Percentiles rank a stretch among this genome's conserved stretches.
phyloP scores from a whole-genome alignment of 257 asterid genomes.

The Solanum boliviense region DNA sequence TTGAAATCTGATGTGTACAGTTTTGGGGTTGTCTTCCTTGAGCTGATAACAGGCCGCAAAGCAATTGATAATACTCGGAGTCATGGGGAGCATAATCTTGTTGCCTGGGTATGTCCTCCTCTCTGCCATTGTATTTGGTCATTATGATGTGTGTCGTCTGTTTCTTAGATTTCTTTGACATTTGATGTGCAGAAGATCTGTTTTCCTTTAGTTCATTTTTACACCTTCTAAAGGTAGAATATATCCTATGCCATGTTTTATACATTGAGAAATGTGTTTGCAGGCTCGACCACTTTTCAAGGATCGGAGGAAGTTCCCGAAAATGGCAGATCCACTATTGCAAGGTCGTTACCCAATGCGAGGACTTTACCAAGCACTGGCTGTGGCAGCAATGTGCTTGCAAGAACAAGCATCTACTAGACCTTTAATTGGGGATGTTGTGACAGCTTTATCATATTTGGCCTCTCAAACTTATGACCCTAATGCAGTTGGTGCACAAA shows the following conservation, averaged over 20 bases:
- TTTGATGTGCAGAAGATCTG: background rate
- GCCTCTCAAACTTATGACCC: conserved; percentile 79
- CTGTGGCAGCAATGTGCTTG: conserved; percentile 98
- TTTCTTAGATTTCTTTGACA: background rate
- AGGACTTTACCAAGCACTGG: conserved; percentile 82
- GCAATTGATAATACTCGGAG: conserved; percentile 62
- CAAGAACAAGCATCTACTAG: conserved; percentile 91
- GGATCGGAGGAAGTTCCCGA: conserved; percentile 68
- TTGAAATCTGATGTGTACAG: conserved; percentile 76
- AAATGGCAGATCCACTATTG: conserved; percentile 88
- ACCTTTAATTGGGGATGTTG: conserved; percentile 84
- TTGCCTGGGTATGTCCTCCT: conserved; percentile 63
- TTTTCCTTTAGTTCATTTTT: background rate
- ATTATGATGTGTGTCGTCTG: background rate
- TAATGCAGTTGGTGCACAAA: conserved; percentile 25
- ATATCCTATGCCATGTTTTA: background rate
- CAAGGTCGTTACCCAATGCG: conserved; percentile 84
- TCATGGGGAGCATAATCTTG: conserved; percentile 73
- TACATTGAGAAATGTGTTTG: background rate
- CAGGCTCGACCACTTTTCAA: conserved; percentile 92
- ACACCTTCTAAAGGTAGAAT: background rate
- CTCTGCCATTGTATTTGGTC: background rate
- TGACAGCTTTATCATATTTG: conserved; percentile 67
- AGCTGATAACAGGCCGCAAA: conserved; percentile 79
- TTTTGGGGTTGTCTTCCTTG: conserved; percentile 87